phyloP scores from a whole-genome alignment of 2,329 filamentous ascomycete genomes.

The Colletotrichum sp. region DNA sequence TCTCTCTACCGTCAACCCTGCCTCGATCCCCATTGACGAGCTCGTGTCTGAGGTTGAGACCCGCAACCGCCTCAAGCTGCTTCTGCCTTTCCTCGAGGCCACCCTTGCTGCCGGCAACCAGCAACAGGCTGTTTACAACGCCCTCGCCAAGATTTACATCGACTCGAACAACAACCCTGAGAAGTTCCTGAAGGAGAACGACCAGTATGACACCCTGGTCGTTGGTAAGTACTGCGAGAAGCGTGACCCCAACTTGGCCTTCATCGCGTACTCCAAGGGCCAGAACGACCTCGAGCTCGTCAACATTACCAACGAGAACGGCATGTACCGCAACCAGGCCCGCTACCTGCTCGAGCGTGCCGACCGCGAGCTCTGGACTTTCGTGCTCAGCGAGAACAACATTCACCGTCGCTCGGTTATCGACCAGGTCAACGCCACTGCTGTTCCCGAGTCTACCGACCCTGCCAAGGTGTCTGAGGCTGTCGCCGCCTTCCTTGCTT shows the following conservation, averaged over 20 bases:
- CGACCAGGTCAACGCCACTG: conserved; percentile 94
- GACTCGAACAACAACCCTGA: conserved; percentile 98
- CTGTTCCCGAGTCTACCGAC: conserved; percentile 90
- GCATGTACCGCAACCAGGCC: conserved; percentile 99
- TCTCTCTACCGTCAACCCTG: conserved; percentile 81
- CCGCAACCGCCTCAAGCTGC: conserved; percentile 92
- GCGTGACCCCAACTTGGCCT: conserved; percentile 93
- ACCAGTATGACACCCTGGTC: conserved; percentile 89
- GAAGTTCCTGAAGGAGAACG: conserved; percentile 96
- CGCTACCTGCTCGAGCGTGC: conserved; percentile 92
- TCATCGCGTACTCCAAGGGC: conserved; percentile 94
- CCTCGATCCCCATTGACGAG: conserved; percentile 90
- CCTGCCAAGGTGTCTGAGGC: conserved; percentile 95
- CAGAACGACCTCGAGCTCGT: conserved; percentile 97
- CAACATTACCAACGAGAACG: conserved; percentile 98
- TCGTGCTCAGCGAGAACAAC: conserved; percentile 95
- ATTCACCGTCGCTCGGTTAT: conserved; percentile 91
- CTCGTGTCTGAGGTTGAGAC: conserved; percentile 94
- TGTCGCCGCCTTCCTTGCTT: conserved; percentile 89
- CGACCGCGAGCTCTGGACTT: conserved; percentile 90
- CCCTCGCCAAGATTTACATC: conserved; percentile 98
- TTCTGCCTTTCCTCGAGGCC: conserved; percentile 94
- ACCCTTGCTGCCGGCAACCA: conserved; percentile 90
- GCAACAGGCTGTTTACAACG: conserved; percentile 96
- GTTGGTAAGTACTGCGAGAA: conserved; percentile 99